Base-by-base conservation (phyloP, 192 early-diverging fungal species). In the Coemansia sp. region DNA sequence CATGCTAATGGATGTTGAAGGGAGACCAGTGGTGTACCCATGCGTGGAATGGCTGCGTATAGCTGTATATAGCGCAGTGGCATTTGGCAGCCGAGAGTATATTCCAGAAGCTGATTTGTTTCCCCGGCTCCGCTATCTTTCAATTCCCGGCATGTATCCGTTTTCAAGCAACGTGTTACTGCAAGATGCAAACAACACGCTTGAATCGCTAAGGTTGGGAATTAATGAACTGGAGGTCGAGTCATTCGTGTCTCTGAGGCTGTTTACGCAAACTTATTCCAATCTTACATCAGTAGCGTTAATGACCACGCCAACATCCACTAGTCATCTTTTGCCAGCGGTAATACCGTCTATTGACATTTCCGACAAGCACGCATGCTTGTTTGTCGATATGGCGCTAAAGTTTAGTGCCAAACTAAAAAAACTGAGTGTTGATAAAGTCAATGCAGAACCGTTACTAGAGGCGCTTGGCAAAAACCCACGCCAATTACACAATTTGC, bases 131-230 rank as follows among this genome's bases (percentile, higher is more conserved):
- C 29, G 37, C 1, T 37, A 63, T 17, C 35, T 70, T 12, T 7
- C 2, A 2, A 37, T 70, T 7, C 67, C 67, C 0, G 60, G 67
- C 5, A 57, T 49, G 3, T 70, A 39, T 27, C 67, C 67, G 11
- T 70, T 70, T 45, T 55, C 56, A 56, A 64, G 64, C 22, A 22
- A 19, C 22, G 21, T 25, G 6, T 24, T 54, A 1, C 12, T 54
- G 22, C 17, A 24, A 24, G 52, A 54, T 9, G 12, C 10, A 23
- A 24, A 23, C 52, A 23, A 23, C 14, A 54, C 27, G 25, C 22
- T 54, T 7, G 52, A 54, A 14, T 29, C 52, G 12, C 24, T 54
- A 24, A 23, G 25, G 4, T 4, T 54, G 17, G 52, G 52, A 23
- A 24, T 54, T 15, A 23, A 24, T 14, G 25, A 24, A 8, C 8